Base-by-base conservation (phyloP, 2,329 filamentous ascomycete genomes). In the Alternaria hordeiaustralica region DNA sequence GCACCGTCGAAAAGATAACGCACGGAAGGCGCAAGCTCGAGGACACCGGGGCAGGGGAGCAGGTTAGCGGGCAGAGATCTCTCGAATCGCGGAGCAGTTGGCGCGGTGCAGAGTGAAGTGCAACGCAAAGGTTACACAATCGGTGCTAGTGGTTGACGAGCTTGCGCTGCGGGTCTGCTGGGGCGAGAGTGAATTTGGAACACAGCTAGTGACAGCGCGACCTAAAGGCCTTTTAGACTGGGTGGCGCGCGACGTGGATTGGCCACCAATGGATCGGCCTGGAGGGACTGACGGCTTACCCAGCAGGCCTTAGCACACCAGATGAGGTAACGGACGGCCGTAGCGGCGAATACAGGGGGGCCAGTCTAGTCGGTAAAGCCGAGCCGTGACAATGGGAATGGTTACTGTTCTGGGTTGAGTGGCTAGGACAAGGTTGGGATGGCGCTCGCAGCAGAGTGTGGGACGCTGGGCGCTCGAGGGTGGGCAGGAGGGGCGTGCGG, bases 1-100 rank as follows among this genome's bases (percentile, higher is more conserved):
- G 73, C 76, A 75, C 77, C 75, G 76, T 75, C 72, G 63, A 69
- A 67, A 72, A 76, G 76, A 79, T 78, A 78, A 78, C 73, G 75
- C 75, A 77, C 76, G 71, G 71, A 76, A 79, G 72, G 73, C 72
- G 74, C 74, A 78, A 71, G 73, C 69, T 77, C 71, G 71, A 76
- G 69, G 65, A 65, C 69, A 71, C 67, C 65, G 68, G 71, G 73
- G 68, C 66, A 73, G 71, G 73, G 72, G 69, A 58, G 65, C 55
- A 53, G 56, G 66, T 61, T 67, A 70, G 70, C 65, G 71, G 66
- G 60, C 58, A 53, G 65, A 57, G 63, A 61, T 69, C 65, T 69
- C 70, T 76, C 73, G 77, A 79, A 73, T 79, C 77, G 75, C 72
- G 73, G 75, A 78, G 73, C 72, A 73, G 60, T 65, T 71, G 72